Evolutionary conservation across 768 basidiomycete genomes (phyloP), one percentile per base, ranked within the genome.

Genomic region (Russula abietina): DNA sequence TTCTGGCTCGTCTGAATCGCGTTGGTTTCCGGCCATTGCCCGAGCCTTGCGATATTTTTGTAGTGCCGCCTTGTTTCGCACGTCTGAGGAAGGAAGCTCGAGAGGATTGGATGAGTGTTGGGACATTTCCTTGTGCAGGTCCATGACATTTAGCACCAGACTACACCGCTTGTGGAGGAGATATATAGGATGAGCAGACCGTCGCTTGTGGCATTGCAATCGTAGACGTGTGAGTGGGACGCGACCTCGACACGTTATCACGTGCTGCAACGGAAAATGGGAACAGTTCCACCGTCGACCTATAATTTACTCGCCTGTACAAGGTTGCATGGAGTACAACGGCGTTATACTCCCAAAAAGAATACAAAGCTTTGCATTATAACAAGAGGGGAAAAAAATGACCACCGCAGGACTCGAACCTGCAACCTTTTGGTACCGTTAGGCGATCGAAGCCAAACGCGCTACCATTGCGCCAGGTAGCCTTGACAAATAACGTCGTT

Each of bases 351-450:
- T 3, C 11, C 19, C 16, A 3, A 7, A 22, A 45, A 45, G 0
- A 7, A 39, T 46, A 10, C 2, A 33, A 24, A 22, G 17, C 10
- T 10, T 38, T 1, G 4, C 2, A 6, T n/a, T 6, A 4, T 2
- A 16, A 16, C 5, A 24, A 8, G 3, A 28, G 4, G 19, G n/a
- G 24, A 14, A 48, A 55, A 65, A 65, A 65, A 65, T 66, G 65
- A 66, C 60, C 85, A 87, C 87, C 85, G 87, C 89, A 89, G 89
- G 89, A 88, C 87, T 91, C 88, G 89, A 91, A 91, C 89, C 89
- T 91, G 88, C 89, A 91, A 86, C 89, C 89, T 90, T 87, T 89
- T 89, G 89, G 88, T 91, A 66, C 83, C 75, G 77, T 75, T 67
- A 39, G 78, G 84, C 85, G 70, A 81, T 88, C 87, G 88, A 90